Evolutionary conservation across 2,329 filamentous ascomycete genomes (phyloP).

Genomic region (Penicillium freii): DNA sequence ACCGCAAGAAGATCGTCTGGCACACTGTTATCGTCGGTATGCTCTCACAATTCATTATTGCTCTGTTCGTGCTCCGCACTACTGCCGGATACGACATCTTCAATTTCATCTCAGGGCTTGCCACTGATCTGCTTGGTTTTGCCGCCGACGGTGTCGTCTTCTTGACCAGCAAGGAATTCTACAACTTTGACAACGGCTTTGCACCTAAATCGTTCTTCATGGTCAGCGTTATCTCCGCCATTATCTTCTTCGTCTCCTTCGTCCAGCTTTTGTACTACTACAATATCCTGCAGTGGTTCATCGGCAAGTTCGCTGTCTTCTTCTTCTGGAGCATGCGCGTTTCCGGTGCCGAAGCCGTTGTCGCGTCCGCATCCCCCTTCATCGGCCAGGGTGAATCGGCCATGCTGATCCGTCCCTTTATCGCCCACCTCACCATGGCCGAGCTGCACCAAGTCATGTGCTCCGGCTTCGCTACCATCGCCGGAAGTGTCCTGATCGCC

Average conservation of each 20-base stretch:
- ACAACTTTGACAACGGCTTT: conserved; percentile 30
- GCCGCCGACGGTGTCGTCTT: conserved; percentile 71
- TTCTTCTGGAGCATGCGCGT: conserved; percentile 89
- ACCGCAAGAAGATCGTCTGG: conserved; percentile 63
- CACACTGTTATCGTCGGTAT: conserved; percentile 85
- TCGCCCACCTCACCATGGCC: conserved; percentile 78
- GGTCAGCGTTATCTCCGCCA: conserved; percentile 76
- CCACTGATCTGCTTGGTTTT: conserved; percentile 71
- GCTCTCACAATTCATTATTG: conserved; percentile 82
- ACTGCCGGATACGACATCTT: conserved; percentile 84
- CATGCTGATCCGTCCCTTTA: conserved; percentile 86
- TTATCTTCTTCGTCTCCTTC: conserved; percentile 95
- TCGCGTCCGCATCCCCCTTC: conserved; percentile 88
- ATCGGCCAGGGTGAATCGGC: conserved; percentile 93
- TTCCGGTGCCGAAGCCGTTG: conserved; percentile 88
- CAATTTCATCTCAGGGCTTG: conserved; percentile 76
- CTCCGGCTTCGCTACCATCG: conserved; percentile 88
- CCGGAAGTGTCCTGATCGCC: conserved; percentile 79
- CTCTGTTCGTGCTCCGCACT: conserved; percentile 82
- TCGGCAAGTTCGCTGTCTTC: conserved; percentile 80
- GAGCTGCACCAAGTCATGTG: conserved; percentile 93
- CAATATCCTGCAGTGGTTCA: conserved; percentile 82
- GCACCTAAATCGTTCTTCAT: conserved; percentile 65
- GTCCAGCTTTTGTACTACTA: conserved; percentile 82
- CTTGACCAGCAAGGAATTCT: conserved; percentile 54